A percentile compares a stretch with the other conserved stretches of the same genome.
Evolutionary conservation across 1,284 basidiomycete genomes (phyloP).

Genomic region (Rhodotorula sp.): DNA sequence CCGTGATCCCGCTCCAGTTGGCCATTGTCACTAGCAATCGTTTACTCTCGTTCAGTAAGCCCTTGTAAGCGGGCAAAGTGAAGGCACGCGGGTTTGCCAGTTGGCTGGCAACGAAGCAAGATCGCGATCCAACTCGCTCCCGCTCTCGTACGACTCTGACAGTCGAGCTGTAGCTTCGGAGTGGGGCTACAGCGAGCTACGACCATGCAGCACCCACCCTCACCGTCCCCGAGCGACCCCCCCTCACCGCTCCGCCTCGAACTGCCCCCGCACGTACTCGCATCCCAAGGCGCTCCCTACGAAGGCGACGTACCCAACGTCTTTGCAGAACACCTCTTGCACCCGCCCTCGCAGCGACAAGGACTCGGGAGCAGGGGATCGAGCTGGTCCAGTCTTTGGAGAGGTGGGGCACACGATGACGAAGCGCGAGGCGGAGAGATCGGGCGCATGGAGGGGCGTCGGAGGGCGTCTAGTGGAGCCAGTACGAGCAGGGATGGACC

Average conservation of each 20-base stretch:
- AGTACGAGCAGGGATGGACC: no score
- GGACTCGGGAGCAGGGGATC: neutral
- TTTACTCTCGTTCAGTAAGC: neutral
- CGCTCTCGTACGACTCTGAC: neutral
- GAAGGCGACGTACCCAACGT: slow-evolving; percentile 15
- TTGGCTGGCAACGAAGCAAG: neutral
- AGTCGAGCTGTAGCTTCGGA: neutral
- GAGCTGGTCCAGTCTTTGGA: neutral
- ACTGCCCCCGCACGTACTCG: neutral
- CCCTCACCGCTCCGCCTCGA: neutral
- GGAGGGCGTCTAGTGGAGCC: no score
- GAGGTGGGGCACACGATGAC: no score
- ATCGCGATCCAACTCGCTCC: no score
- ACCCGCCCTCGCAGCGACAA: neutral
- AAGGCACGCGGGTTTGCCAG: neutral
- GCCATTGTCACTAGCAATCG: slow-evolving; percentile 7
- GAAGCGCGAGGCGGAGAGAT: no score
- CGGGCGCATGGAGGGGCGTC: no score
- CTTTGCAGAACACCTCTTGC: slow-evolving; percentile 15
- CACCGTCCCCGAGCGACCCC: neutral
- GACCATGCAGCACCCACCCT: neutral
- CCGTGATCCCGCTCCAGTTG: slow-evolving; percentile 31
- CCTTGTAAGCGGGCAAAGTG: no score
- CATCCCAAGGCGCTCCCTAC: neutral
- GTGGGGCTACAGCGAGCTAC: neutral